Conservation (phyloP, 1,139 yeast species). For the Blastobotrys petasosporus region DNA sequence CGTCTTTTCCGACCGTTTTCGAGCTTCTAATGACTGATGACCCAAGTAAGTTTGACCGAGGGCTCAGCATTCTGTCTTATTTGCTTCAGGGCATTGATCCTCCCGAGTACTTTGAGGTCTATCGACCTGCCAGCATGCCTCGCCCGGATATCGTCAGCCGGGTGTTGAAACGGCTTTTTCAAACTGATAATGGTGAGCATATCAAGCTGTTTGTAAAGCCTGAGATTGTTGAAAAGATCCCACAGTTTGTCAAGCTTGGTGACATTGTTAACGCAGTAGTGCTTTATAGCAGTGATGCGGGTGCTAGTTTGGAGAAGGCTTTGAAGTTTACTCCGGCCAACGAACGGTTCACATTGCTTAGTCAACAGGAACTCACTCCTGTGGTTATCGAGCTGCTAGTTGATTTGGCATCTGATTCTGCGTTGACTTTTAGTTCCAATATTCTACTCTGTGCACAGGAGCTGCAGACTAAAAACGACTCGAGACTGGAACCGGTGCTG, state of each 20-base stretch:
- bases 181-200: slow-evolving; percentile 11
- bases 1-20: slow-evolving; percentile 13
- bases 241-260: slow-evolving; percentile 22
- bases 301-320: slow-evolving; percentile 9
- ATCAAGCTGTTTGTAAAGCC: slow-evolving; percentile 15
- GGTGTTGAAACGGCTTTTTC: slow-evolving; percentile 19
- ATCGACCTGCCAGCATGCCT: slow-evolving; percentile 20
- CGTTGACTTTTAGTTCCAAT: too few relatives aligned
- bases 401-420: too few relatives aligned
- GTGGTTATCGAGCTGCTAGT: too few relatives aligned
- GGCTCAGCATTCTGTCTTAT: slow-evolving; percentile 19
- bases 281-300: slow-evolving; percentile 10
- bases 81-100: slow-evolving; percentile 17
- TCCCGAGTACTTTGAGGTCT: slow-evolving; percentile 15
- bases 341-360: too few relatives aligned
- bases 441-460: too few relatives aligned
- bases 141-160: slow-evolving; percentile 20
- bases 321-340: too few relatives aligned
- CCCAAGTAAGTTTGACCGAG: slow-evolving; percentile 17
- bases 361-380: too few relatives aligned
- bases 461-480: too few relatives aligned
- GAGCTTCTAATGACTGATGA: slow-evolving; percentile 20
- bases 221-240: slow-evolving; percentile 18
- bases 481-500: neutral
- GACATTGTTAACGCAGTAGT: slow-evolving; percentile 18